Conservation (phyloP, 495 filamentous ascomycete species). For the Pyrenula massariospora region DNA sequence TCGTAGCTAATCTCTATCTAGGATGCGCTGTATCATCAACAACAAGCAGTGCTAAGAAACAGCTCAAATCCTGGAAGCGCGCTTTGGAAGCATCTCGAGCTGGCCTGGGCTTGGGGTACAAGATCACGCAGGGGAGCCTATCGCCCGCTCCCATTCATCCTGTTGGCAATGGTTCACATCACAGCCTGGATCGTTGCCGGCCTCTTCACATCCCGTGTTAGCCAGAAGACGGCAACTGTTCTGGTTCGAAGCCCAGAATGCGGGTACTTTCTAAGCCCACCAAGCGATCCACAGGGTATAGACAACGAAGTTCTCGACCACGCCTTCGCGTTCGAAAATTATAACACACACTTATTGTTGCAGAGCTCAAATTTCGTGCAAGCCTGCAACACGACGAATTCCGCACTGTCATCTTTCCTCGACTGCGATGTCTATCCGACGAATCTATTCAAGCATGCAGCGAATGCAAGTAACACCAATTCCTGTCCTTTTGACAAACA, state of each 20-base stretch:
- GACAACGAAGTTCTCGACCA: neutral
- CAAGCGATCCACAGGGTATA: constrained; percentile 3
- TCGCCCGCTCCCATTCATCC: constrained; percentile 15
- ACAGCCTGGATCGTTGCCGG: constrained; percentile 11
- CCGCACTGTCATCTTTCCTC: neutral
- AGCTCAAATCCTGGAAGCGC: constrained; percentile 11
- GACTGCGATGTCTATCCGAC: constrained; percentile 10
- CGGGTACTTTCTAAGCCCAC: constrained; percentile 1
- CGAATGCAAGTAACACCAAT: constrained; percentile 5
- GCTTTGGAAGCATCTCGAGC: constrained; percentile 11
- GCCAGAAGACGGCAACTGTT: constrained; percentile 15
- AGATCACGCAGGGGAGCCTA: constrained; percentile 8
- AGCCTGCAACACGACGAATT: constrained; percentile 13
- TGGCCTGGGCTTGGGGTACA: constrained; percentile 15
- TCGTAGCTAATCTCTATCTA: neutral
- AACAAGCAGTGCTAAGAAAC: constrained; percentile 26
- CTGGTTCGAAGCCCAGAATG: constrained; percentile 15
- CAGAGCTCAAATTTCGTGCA: constrained; percentile 15
- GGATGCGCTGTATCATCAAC: constrained; percentile 19
- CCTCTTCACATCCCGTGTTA: constrained; percentile 18
- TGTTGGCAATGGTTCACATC: constrained; percentile 16
- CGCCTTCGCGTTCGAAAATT: neutral
- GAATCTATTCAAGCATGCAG: constrained; percentile 9
- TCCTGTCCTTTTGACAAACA: constrained; percentile 16
- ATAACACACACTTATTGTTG: constrained; percentile 3